Base-by-base conservation (phyloP, 352 stramenopile species). In the Plasmopara viticola region DNA sequence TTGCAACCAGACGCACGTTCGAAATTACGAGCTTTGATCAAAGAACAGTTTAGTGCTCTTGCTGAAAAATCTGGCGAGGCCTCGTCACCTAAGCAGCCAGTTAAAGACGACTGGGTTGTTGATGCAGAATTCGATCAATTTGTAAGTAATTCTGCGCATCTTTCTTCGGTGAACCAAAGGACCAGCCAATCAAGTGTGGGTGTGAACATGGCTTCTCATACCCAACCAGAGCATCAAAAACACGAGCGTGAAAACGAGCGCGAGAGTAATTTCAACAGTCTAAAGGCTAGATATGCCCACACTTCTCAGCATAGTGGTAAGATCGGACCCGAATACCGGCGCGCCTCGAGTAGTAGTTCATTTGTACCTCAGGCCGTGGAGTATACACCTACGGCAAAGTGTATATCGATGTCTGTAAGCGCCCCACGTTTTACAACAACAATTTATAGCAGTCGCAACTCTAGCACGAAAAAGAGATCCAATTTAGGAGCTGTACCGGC, bases 241-340 rank as follows among this genome's bases (percentile, higher is more conserved):
- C 37, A 63, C 17, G 65, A 73, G 50, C 62, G 70, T 38, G 75
- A 89, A 48, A 63, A 78, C 35, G 51, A 75, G 42, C 74, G 77
- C 8, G 79, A 88, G 51, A 69, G 66, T 53, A 84, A 62, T 43
- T 91, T 90, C 63, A 84, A 86, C 42, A 71, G 65, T 46, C 64
- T 91, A 17, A 74, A 87, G 65, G 76, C 79, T 46, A 84, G 85
- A 43, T 91, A 88, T 60, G 78, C 76, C 1, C 75, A 87, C 49
- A 84, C 86, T 53, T 80, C 70, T 5, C 75, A 79, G 35, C 74
- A 86, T 64, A 86, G 62, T 53, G 77, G 65, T 47, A 84, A 84
- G 33, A 67, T 85, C 15, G 64, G 84, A 35, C 48, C 43, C 12
- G 44, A 55, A 41, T 0, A 17, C 68, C 4, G 25, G 43, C 9